These are phyloP conservation scores for Pulicaria dysenterica DNA, from an alignment of 129 eudicot genomes.

Conservation along the genomic window DNA sequence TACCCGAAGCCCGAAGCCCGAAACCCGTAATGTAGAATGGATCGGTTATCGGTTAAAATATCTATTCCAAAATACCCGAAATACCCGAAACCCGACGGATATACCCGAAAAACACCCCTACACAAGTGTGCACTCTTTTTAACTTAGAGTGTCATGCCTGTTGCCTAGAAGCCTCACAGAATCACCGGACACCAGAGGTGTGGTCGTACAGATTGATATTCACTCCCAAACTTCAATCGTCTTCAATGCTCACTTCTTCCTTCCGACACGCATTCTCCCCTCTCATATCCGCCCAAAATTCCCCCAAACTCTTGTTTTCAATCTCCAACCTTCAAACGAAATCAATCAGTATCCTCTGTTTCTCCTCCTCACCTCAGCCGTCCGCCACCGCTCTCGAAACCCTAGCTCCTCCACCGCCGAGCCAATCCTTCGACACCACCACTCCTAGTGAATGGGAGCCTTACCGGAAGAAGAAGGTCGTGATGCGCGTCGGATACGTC, in stretches of 20 bases:
- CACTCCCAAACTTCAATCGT: conserved; percentile 5
- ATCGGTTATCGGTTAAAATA: too few species aligned
- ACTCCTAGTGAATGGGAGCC: conserved; percentile 64
- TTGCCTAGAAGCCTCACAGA: not conserved
- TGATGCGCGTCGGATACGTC: conserved; percentile 94
- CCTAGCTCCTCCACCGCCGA: conserved; percentile 33
- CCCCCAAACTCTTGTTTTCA: conserved; percentile 29
- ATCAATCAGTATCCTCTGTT: conserved; percentile 30
- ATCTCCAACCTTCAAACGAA: conserved; percentile 29
- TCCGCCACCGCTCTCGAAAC: conserved; percentile 35
- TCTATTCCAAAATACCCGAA: too few species aligned
- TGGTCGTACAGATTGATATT: not conserved
- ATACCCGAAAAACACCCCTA: too few species aligned
- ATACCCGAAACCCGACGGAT: too few species aligned
- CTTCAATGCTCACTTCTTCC: conserved; percentile 48
- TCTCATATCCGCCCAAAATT: conserved; percentile 33
- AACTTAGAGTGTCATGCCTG: not conserved
- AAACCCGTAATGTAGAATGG: too few species aligned
- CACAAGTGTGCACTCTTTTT: conserved; percentile 1
- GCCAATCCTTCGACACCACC: conserved; percentile 9
- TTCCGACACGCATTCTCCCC: conserved; percentile 45
- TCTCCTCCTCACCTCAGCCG: conserved; percentile 40
- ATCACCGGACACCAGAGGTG: conserved; percentile 19
- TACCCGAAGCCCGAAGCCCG: too few species aligned
- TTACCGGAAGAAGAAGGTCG: conserved; percentile 86